A percentile compares a stretch with the other conserved stretches of the same genome.
Conservation (phyloP, 179 eudicot genomes). For the Sideroxylon spinosum region DNA sequence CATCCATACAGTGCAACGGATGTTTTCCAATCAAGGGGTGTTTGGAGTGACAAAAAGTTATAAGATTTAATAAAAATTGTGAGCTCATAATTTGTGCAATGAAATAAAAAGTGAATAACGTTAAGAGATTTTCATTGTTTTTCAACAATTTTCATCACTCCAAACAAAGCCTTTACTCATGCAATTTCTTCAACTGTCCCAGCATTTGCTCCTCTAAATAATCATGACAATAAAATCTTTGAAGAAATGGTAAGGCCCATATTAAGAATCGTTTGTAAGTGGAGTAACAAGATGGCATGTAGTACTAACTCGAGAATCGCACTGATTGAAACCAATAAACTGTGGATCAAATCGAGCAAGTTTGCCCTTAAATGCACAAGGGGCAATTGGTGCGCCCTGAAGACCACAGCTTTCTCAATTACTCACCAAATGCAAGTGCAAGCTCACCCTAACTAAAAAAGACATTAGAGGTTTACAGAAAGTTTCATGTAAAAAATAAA, state of each 20-base stretch:
- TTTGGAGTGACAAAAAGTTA: too few species aligned
- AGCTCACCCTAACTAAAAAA: conserved; percentile 76
- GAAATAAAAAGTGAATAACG: too few species aligned
- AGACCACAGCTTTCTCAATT: conserved; percentile 87
- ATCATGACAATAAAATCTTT: too few species aligned
- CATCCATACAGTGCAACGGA: neutral
- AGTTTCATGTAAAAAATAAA: neutral
- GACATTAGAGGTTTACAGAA: conserved; percentile 16
- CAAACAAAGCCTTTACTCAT: too few species aligned
- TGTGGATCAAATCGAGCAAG: conserved; percentile 97
- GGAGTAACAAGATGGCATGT: neutral
- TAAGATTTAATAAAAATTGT: too few species aligned
- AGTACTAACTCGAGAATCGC: conserved; percentile 87
- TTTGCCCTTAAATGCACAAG: conserved; percentile 87
- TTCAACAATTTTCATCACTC: too few species aligned
- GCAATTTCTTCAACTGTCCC: neutral
- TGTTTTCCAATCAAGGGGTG: neutral
- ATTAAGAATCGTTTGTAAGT: neutral
- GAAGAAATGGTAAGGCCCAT: too few species aligned
- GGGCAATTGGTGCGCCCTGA: conserved; percentile 71
- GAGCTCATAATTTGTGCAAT: too few species aligned
- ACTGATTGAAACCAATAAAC: conserved; percentile 97
- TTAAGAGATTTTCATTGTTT: too few species aligned
- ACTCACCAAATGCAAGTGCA: conserved; percentile 93
- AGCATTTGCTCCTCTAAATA: neutral